Conservation (phyloP, 164 flowering plant species). For the Nymphaea thermarum region DNA sequence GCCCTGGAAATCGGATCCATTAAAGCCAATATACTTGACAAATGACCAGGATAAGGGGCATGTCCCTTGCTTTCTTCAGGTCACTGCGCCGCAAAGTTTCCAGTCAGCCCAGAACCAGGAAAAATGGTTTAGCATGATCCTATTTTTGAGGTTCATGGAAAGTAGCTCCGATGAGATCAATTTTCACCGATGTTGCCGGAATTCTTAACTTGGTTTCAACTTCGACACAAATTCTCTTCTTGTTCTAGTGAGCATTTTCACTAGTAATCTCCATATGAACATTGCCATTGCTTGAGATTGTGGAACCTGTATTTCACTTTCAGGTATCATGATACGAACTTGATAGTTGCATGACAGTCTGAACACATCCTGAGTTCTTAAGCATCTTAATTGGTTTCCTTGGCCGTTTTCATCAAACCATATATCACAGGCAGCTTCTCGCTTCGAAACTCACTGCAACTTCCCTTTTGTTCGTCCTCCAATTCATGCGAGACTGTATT, state of each 20-base stretch:
- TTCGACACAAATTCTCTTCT: neutral
- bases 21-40: no score
- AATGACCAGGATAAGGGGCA: no score
- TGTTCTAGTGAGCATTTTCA: slow-evolving; percentile 3
- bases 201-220: no score
- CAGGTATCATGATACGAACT: slow-evolving; percentile 34
- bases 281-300: slow-evolving; percentile 42
- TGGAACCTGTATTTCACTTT: slow-evolving; percentile 54
- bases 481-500: slow-evolving; percentile 42
- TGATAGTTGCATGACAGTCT: slow-evolving; percentile 54
- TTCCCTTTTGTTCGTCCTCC: slow-evolving; percentile 38
- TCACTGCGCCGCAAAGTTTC: no score
- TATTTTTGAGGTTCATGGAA: no score
- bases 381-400: slow-evolving; percentile 30
- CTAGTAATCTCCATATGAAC: slow-evolving; percentile 65
- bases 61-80: no score
- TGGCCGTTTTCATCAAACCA: slow-evolving; percentile 34
- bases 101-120: no score
- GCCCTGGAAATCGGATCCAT: no score
- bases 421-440: slow-evolving; percentile 54
- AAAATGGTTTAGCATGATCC: no score
- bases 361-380: slow-evolving; percentile 51
- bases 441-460: slow-evolving; percentile 39
- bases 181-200: no score
- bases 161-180: no score